Conservation (phyloP, 2,329 filamentous ascomycete species). For the Mariannaea elegans region DNA sequence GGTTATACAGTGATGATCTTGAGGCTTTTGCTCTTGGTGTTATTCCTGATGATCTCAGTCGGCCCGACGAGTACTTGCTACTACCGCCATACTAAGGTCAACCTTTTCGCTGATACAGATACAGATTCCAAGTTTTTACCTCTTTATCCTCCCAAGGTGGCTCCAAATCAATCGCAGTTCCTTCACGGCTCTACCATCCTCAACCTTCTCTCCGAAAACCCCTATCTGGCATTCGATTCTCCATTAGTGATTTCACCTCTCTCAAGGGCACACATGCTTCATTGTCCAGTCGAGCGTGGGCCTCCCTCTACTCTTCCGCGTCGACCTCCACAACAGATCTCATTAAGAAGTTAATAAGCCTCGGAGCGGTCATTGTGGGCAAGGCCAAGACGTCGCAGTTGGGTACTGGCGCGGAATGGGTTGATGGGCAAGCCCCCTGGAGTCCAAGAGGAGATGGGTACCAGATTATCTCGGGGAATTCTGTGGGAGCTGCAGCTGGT, state of each 20-base stretch:
- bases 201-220: constrained; percentile 42
- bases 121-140: constrained; percentile 44
- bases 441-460: constrained; percentile 59
- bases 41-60: constrained; percentile 45
- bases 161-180: constrained; percentile 47
- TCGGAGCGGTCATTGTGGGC: constrained; percentile 65
- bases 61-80: constrained; percentile 36
- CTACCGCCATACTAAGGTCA: neutral
- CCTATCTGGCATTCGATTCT: constrained; percentile 48
- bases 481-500: constrained; percentile 50
- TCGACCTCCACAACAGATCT: constrained; percentile 56
- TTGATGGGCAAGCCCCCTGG: constrained; percentile 51
- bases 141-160: constrained; percentile 38
- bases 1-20: constrained; percentile 49
- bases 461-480: constrained; percentile 46
- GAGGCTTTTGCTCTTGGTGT: constrained; percentile 50
- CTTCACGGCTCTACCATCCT: constrained; percentile 48
- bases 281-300: constrained; percentile 67
- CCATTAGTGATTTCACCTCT: constrained; percentile 46
- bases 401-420: constrained; percentile 53
- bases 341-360: constrained; percentile 64
- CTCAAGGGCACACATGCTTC: constrained; percentile 62
- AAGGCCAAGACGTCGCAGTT: constrained; percentile 63
- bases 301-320: constrained; percentile 57
- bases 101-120: constrained; percentile 18